These are phyloP conservation scores for Licmophora abbreviata DNA, from an alignment of 108 stramenopile genomes.

Conservation along the genomic window DNA sequence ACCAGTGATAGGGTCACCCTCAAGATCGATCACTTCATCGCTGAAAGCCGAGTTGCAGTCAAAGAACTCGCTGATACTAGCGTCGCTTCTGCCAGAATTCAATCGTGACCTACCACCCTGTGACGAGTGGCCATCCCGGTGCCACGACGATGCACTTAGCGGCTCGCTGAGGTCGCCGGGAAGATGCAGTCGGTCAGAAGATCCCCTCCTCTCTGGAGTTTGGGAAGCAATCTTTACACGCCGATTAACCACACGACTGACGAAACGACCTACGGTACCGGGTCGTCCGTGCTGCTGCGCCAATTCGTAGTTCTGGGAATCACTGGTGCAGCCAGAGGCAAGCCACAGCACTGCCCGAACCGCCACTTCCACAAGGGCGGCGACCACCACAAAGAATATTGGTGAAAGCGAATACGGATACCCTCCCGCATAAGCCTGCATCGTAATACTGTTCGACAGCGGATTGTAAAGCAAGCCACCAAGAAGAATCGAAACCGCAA, in stretches of 20 bases:
- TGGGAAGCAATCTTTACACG: not conserved
- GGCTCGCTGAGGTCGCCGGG: not conserved
- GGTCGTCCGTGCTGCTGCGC: not conserved
- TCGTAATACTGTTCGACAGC: slow-evolving; percentile 14
- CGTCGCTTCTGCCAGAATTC: not conserved
- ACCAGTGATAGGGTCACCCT: not conserved
- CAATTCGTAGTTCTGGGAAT: not conserved
- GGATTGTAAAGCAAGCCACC: slow-evolving; percentile 20
- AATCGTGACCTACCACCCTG: not conserved
- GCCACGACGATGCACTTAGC: not conserved
- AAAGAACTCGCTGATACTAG: slow-evolving; percentile 14
- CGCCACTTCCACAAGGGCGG: slow-evolving; percentile 4
- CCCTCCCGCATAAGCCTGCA: slow-evolving; percentile 15
- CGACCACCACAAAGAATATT: slow-evolving; percentile 17
- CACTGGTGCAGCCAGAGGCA: not conserved
- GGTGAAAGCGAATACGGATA: slow-evolving; percentile 11
- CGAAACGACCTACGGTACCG: not conserved
- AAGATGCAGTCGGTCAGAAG: not conserved
- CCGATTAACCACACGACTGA: not conserved
- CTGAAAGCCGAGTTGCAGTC: slow-evolving; percentile 15
- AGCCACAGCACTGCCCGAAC: slow-evolving; percentile 10
- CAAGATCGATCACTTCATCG: not conserved
- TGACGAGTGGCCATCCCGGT: not conserved
- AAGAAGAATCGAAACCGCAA: slow-evolving; percentile 20
- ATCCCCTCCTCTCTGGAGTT: no score